Evolutionary conservation across 108 stramenopile genomes (phyloP).

Genomic region (Nitzschia sp.): DNA sequence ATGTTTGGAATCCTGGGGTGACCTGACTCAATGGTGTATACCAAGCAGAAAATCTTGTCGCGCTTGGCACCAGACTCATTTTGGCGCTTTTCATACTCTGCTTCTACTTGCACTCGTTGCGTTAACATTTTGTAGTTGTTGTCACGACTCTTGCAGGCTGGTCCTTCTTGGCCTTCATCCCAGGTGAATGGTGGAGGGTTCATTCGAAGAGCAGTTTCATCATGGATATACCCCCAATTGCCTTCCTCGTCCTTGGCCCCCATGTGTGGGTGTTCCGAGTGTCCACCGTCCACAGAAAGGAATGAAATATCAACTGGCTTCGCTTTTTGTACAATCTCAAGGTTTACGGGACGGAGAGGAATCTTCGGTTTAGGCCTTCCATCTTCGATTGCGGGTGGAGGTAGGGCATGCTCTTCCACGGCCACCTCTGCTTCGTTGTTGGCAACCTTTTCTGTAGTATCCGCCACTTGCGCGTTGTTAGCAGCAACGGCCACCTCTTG

Average conservation of each 20-base stretch:
- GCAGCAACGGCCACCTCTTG: background rate
- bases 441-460: background rate
- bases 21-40: conserved; percentile 75
- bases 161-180: conserved; percentile 24
- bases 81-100: conserved; percentile 56
- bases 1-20: conserved; percentile 71
- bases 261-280: conserved; percentile 74
- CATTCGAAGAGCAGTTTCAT: conserved; percentile 66
- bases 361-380: conserved; percentile 53
- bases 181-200: conserved; percentile 69
- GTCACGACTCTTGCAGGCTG: conserved; percentile 52
- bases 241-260: conserved; percentile 78
- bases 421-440: background rate
- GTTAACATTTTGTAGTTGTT: conserved; percentile 73
- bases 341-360: conserved; percentile 50
- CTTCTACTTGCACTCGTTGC: conserved; percentile 69
- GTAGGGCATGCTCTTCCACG: background rate
- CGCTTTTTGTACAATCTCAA: conserved; percentile 68
- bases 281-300: conserved; percentile 61
- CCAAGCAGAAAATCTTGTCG: conserved; percentile 82
- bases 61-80: conserved; percentile 56
- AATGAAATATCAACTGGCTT: conserved; percentile 60
- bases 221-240: conserved; percentile 76
- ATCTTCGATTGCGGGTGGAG: background rate
- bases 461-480: background rate